Evolutionary conservation across 1,284 basidiomycete species (phyloP), one percentile per base, ranked within the genome.

Genomic region (Ganoderma meredithae): DNA sequence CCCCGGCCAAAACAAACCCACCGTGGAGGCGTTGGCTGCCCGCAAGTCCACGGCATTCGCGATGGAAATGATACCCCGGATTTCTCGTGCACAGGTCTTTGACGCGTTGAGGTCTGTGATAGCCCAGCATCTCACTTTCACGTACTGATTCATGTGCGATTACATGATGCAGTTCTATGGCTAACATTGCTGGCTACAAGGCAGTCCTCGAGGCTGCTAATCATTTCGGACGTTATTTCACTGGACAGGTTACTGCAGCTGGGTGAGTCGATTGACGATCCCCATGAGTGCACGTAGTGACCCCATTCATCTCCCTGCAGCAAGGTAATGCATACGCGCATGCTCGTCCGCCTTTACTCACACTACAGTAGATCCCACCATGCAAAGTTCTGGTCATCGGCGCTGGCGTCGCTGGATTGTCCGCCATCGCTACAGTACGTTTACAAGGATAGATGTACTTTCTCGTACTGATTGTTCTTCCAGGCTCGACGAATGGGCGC

Each of bases 41-140:
- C 85, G 87, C 65, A 88, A 87, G 68, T 83, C 90, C 55, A 93
- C 89, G 67, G 87, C 87, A 36, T 92, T 93, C 73, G 88, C 85
- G 3, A 95, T 95, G 94, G 94, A 95, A 78, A 89, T 92, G 86
- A 93, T 95, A 81, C 94, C 94, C 72, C 88, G 94, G 69, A 95
- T 95, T 73, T 95, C 93, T 66, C 87, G 94, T 65, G 94, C 94
- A 49, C 94, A 95, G 78, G 90, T 92, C 31, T 95, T 94, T 73
- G 94, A 95, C 79, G 94, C 91, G 49, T 80, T 95, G 71, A 94
- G 92, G 92, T 91, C 65, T 62, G 77, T 64, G 43, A 10, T 56
- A 22, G n/a, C 41, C 39, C 39, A 22, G 9, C 40, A 41, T 13
- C 62, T 36, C 22, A 27, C 52, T 43, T 31, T 39, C 58, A 60